Base-by-base conservation (phyloP, 2,329 filamentous ascomycete species). In the Elsinoe fawcettii region DNA sequence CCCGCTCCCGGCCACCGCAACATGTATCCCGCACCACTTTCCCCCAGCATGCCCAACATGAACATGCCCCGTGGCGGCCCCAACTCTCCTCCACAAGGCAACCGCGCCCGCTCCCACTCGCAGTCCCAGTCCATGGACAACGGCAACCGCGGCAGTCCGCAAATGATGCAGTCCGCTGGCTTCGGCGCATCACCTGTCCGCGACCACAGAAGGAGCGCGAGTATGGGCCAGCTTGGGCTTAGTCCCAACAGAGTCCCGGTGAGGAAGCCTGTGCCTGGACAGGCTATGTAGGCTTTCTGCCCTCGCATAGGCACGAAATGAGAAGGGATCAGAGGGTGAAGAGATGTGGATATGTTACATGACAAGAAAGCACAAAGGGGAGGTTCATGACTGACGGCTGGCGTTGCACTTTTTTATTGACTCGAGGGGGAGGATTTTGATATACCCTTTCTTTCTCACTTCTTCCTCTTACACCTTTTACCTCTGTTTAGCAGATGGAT, bases 201-300 rank as follows among this genome's bases (percentile, higher is more conserved):
- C 46, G 44, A 16, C 51, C 60, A 37, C 43, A 57, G 7, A 18
- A 27, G 56, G 32, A 30, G 20, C n/a, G 49, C 56, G 18, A 55
- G 47, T 36, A 51, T 44, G 49, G 18, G 47, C 12, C 56, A 53
- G 27, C 47, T 49, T 18, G 49, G 30, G 12, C 25, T 39, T 11
- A 60, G 51, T 27, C 59, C 62, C 3, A 44, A 51, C 14, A 59
- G 59, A 20, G 63, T 74, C 49, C 74, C 73, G 6, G 61, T 64
- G 30, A 69, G 75, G 63, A 78, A 78, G 66, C 75, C 75, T 23
- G 71, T 78, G 20, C 75, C 75, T 20, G 75, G 75, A 41, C 70
- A 72, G 67, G 74, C 75, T 20, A 63, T 75, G 59, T 76, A 37
- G 34, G 27, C 27, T 1, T 25, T 34, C 30, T 9, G 46, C 7